Evolutionary conservation across 345 rosid genomes (phyloP).

Genomic region (Heritiera littoralis): DNA sequence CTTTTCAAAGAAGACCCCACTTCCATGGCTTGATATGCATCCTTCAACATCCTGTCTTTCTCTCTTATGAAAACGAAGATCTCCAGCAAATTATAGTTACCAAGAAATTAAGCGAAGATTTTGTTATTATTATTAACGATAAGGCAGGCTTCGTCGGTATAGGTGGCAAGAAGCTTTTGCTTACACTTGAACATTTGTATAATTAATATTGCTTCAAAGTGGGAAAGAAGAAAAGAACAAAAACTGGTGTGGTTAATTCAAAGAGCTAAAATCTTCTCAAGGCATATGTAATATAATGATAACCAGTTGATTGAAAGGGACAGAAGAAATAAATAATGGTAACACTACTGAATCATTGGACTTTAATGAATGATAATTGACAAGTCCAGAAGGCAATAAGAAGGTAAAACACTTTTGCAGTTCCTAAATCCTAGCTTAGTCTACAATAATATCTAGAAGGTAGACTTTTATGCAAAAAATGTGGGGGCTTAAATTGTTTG

Average conservation of each 20-base stretch:
- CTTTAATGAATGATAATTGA: background rate
- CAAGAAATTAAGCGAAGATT: background rate
- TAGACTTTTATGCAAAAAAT: background rate
- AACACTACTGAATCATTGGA: background rate
- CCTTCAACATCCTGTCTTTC: background rate
- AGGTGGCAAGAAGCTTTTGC: background rate
- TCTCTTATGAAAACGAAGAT: background rate
- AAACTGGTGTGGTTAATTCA: background rate
- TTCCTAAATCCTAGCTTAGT: background rate
- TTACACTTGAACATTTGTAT: background rate
- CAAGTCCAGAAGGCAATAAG: background rate
- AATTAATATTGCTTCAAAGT: background rate
- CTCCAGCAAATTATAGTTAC: background rate
- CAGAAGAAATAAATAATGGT: background rate
- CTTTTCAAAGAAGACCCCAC: background rate
- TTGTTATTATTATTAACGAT: background rate
- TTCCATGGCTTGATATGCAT: background rate
- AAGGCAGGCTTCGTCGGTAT: background rate
- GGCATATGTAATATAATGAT: background rate
- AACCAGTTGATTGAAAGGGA: background rate
- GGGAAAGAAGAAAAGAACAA: background rate
- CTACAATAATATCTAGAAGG: background rate
- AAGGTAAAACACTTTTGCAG: background rate
- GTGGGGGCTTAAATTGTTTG: background rate
- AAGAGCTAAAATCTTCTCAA: background rate